phyloP scores from a whole-genome alignment of 352 stramenopile species.

The Thraustochytrium striatum region DNA sequence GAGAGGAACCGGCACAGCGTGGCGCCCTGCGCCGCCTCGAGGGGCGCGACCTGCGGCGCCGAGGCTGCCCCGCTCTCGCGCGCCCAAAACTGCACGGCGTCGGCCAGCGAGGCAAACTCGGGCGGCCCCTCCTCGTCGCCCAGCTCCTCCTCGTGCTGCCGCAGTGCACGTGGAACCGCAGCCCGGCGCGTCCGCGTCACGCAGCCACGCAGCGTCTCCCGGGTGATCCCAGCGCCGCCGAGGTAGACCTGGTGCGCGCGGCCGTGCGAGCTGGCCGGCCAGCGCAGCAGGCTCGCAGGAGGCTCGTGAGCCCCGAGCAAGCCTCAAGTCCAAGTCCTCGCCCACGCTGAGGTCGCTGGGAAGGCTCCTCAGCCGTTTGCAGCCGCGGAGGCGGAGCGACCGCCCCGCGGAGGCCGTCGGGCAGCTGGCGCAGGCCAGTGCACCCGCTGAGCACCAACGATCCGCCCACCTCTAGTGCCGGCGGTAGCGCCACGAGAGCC shows the following conservation, averaged over 20 bases:
- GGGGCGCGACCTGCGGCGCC: neutral
- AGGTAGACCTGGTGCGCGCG: conserved; percentile 4
- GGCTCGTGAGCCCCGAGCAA: too few species aligned
- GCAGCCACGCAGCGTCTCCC: neutral
- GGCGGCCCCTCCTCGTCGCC: neutral
- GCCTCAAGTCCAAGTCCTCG: too few species aligned
- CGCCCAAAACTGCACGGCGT: conserved; percentile 10
- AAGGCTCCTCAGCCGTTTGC: too few species aligned
- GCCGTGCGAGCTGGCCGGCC: too few species aligned
- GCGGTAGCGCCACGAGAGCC: too few species aligned
- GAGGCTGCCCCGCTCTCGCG: neutral
- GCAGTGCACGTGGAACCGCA: neutral
- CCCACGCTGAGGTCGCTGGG: too few species aligned
- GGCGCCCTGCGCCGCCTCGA: neutral
- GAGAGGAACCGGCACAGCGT: neutral
- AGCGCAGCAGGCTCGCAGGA: too few species aligned
- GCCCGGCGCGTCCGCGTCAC: neutral
- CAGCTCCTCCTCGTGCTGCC: neutral
- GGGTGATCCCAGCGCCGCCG: neutral
- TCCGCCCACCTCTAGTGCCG: too few species aligned
- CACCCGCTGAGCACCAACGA: too few species aligned
- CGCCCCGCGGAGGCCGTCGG: neutral
- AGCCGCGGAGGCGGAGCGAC: neutral
- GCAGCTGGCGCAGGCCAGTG: neutral
- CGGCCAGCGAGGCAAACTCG: neutral